These are phyloP conservation scores for Rubus idaeus DNA, from an alignment of 306 rosid species.

Conservation along the genomic window DNA sequence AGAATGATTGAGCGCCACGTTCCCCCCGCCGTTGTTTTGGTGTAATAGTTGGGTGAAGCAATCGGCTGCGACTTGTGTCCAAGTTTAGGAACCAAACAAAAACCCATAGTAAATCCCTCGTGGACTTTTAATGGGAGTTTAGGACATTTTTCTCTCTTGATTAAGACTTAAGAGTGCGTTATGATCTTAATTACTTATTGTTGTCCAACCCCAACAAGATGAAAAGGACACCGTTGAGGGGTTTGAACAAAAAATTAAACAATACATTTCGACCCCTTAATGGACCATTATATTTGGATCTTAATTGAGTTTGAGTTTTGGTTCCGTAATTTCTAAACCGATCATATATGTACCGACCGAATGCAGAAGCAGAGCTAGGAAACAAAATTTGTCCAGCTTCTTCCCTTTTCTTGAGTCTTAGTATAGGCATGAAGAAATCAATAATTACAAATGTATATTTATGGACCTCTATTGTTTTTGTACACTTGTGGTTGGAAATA, in stretches of 20 bases:
- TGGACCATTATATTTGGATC: not conserved
- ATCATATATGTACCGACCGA: too few species aligned
- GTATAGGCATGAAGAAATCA: too few species aligned
- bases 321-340: too few species aligned
- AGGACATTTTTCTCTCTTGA: not conserved
- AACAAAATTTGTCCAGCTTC: too few species aligned
- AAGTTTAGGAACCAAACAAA: constrained; percentile 15
- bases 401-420: too few species aligned
- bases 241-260: too few species aligned
- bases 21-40: constrained; percentile 35
- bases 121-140: not conserved
- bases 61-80: not conserved
- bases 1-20: constrained; percentile 36
- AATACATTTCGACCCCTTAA: not conserved
- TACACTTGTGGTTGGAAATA: too few species aligned
- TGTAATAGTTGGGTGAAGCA: constrained; percentile 31
- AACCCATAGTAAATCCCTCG: not conserved
- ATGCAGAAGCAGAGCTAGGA: too few species aligned
- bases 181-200: not conserved
- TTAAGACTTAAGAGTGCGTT: not conserved
- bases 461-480: too few species aligned
- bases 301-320: not conserved
- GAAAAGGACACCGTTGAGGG: not conserved
- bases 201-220: not conserved
- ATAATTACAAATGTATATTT: too few species aligned